Evolutionary conservation across 768 basidiomycete species (phyloP), one percentile per base, ranked within the genome.

Genomic region (Leucogyrophana mollusca): DNA sequence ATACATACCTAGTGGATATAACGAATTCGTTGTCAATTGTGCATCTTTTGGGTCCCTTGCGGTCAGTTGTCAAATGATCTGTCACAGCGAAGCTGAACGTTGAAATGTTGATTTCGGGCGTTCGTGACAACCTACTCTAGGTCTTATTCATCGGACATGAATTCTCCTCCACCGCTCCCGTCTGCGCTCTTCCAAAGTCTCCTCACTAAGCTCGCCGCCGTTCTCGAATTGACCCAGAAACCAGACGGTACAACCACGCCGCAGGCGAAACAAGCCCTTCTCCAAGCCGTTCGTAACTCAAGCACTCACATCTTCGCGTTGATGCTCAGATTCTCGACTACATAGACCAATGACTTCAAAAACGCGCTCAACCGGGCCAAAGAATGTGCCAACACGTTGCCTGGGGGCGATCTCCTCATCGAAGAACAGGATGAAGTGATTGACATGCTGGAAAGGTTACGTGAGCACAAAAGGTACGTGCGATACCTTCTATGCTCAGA

Each of bases 271-370:
- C 87, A 87, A 55, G 74, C 77, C 14, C 70, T 89, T 6, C 69
- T 88, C 8, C 78, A 83, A 49, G 81, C 85, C 24, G 87, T 86
- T 42, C 40, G 74, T 71, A 21, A 7, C n/a, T 21, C 9, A 14
- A 9, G 11, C 9, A 35, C 4, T 33, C 10, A 44, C 14, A 43
- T 43, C 10, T 23, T 43, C 2, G n/a, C n/a, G n/a, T n/a, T 8
- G 21, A 10, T 45, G 25, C 9, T 17, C 40, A 18, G 17, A 45
- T 24, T 11, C 2, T 27, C 5, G 18, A 17, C 1, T 20, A 3
- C 1, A n/a, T 40, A 90, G 88, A 87, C 85, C 21, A 87, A 82
- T 52, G 83, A 85, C 23, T 83, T 87, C 65, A 85, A 81, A 54
- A 79, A 68, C 45, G 60, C 75, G 9, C 56, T 90, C 34, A 61